A percentile compares a stretch with the other conserved stretches of the same genome.
These are phyloP conservation scores for Henckelia pumila DNA, from an alignment of 257 asterid genomes.

Conservation along the genomic window DNA sequence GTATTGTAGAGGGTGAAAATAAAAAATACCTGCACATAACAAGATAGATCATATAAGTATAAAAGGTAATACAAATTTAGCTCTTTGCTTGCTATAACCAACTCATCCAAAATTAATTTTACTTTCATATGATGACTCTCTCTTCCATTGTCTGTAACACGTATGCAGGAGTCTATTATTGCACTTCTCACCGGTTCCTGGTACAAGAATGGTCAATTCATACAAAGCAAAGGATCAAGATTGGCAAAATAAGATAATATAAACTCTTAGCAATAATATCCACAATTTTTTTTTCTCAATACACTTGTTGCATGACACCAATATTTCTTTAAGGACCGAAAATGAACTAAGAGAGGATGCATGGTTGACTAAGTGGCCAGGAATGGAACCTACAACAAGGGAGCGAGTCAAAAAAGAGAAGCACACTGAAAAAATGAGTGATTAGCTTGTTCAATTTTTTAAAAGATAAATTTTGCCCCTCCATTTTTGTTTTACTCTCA, in stretches of 20 bases:
- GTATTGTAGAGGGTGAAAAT: conserved; percentile 78
- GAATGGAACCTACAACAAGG: too few species aligned
- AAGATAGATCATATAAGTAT: conserved; percentile 13
- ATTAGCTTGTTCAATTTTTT: too few species aligned
- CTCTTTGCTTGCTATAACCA: neutral
- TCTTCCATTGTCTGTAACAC: conserved; percentile 86
- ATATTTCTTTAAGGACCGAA: neutral
- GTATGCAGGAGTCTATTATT: conserved; percentile 87
- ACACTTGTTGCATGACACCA: too few species aligned
- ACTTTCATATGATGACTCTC: conserved; percentile 72
- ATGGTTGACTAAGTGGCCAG: neutral
- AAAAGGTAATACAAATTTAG: neutral
- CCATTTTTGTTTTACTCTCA: too few species aligned
- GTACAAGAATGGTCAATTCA: conserved; percentile 17
- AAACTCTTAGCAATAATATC: neutral
- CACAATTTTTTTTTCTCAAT: too few species aligned
- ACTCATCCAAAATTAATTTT: neutral
- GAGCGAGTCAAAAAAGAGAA: too few species aligned
- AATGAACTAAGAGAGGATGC: neutral
- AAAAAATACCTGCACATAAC: conserved; percentile 64
- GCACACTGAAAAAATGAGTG: too few species aligned
- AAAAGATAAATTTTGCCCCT: too few species aligned
- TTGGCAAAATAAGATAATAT: neutral
- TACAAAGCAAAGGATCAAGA: conserved; percentile 8
- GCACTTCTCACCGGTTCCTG: conserved; percentile 85